Base-by-base conservation (phyloP, 768 basidiomycete species). In the Steccherinum ochraceum region DNA sequence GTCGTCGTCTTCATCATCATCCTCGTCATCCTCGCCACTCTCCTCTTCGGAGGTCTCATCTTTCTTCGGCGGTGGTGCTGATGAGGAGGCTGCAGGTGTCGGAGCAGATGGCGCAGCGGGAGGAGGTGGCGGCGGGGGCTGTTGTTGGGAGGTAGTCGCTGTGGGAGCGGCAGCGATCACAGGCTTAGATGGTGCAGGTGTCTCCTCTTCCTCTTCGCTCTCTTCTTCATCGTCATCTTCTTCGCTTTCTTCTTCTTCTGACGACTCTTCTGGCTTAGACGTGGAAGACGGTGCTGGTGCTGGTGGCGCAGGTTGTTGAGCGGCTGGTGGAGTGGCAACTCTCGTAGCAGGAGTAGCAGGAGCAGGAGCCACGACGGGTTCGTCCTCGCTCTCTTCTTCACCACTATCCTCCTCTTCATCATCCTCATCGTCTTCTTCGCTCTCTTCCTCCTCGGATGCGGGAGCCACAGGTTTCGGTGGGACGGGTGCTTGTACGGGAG, bases 1-100 rank as follows among this genome's bases (percentile, higher is more conserved):
- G 23, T 58, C 52, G 43, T 56, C 57, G 25, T 30, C n/a, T n/a
- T n/a, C n/a, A n/a, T n/a, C n/a, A n/a, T n/a, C n/a, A n/a, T n/a
- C 54, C 45, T 49, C 53, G 18, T 41, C 51, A 46, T 52, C 53
- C 42, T 63, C 60, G 21, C 58, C 63, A 51, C 55, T 61, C 41
- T 43, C 41, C 7, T 43, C 41, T 7, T 43, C 41, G 18, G n/a
- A 43, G 16, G n/a, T 43, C 7, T 43, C 41, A 7, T 7, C 11
- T 18, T 43, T n/a, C 41, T 7, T 7, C 19, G 41, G 7, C 16
- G 41, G n/a, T 43, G 41, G 21, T 10, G 41, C 41, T 10, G 41
- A 18, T 18, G 41, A 7, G 41, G 41, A n/a, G 41, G 7, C 16
- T 7, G 30, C 7, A 7, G 30, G 30, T 35, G 30, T 7, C 30